These are phyloP conservation scores for Talaromyces rugulosus DNA, from an alignment of 2,329 filamentous ascomycete genomes.

Conservation along the genomic window DNA sequence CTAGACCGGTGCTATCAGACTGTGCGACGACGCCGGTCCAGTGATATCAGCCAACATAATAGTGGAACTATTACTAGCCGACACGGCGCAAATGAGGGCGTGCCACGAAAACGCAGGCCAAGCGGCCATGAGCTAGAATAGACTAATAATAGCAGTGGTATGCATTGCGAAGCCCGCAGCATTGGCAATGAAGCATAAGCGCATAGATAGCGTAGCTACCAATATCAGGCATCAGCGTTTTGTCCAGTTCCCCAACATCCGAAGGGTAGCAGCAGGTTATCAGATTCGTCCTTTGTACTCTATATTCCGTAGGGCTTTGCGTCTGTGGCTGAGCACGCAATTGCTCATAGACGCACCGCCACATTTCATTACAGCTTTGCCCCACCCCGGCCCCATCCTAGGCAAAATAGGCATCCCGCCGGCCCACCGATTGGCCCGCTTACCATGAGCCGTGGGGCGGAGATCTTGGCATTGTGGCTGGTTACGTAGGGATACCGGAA, in stretches of 20 bases:
- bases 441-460: background rate
- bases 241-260: background rate
- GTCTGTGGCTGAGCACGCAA: background rate
- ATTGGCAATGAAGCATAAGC: background rate
- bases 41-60: conserved; percentile 19
- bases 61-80: conserved; percentile 10
- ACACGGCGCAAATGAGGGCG: conserved; percentile 26
- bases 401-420: background rate
- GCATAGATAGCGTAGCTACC: background rate
- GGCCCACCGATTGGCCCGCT: background rate
- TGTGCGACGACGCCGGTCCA: conserved; percentile 51
- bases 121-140: conserved; percentile 8
- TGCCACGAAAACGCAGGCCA: conserved; percentile 19
- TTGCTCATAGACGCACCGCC: conserved; percentile 6
- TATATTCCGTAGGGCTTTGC: background rate
- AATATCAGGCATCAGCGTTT: background rate
- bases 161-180: background rate
- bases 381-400: background rate
- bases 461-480: conserved; percentile 10
- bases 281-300: background rate
- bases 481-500: background rate
- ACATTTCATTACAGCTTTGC: background rate
- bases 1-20: conserved; percentile 81
- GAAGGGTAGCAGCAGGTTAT: background rate
- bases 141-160: background rate